Base-by-base conservation (phyloP, 257 asterid genomes). In the Solanum corneliomulleri region DNA sequence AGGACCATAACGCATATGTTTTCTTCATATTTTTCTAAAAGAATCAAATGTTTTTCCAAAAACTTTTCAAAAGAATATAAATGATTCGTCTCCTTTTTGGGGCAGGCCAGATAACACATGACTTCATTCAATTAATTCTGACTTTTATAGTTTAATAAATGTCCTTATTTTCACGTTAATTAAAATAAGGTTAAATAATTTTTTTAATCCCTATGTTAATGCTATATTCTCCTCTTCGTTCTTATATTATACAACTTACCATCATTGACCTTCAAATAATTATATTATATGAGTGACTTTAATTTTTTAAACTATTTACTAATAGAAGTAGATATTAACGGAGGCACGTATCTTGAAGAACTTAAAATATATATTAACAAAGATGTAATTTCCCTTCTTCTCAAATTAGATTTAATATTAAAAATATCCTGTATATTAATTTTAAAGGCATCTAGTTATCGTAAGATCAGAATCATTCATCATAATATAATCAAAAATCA, bases 241-340 rank as follows among this genome's bases (percentile, higher is more conserved):
- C 60, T 49, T 15, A 16, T 49, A 49, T 49, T 49, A 16, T 49
- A 49, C 11, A 56, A 56, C 62, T 56, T 56, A 56, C 2, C 0
- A 56, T 7, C 11, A 56, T 56, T 52, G 62, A 18, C n/a, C 62
- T 16, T 52, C 62, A 52, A 39, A 39, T 39, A 39, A 52, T 52
- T 18, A 56, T 56, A 56, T 56, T 56, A 56, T 0, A 18, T 2
- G n/a, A 56, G 0, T 18, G 62, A 18, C 7, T 56, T 56, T 18
- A 0, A 56, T 56, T 1, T 9, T 18, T 56, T 56, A 56, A 56
- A 56, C n/a, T 56, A 18, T 6, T 18, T 6, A 18, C n/a, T 56
- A 18, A 56, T 1, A 18, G 0, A 56, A 56, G 0, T 56, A 56
- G 11, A 56, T 56, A 56, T 1, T 7, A 18, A 18, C 1, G 4